Conservation (phyloP, 2,329 filamentous ascomycete genomes). For the Aureobasidium melanogenum region DNA sequence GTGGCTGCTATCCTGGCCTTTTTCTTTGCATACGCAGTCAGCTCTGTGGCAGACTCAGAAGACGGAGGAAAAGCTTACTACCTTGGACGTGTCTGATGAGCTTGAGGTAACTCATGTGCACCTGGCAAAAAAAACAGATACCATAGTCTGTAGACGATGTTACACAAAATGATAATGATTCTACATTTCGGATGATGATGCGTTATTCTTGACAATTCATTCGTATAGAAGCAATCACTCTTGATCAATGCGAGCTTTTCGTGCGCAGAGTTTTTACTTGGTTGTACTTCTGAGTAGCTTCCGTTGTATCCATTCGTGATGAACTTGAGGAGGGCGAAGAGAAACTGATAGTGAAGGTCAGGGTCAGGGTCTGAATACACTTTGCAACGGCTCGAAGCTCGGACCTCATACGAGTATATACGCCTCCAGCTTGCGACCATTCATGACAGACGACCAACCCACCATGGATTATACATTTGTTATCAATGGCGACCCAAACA, state of each 20-base stretch:
- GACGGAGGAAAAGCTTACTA: not conserved
- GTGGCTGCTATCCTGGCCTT: constrained; percentile 12
- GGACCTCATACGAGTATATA: not conserved
- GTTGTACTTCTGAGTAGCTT: too few relatives aligned
- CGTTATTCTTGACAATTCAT: not conserved
- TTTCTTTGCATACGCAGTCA: constrained; percentile 11
- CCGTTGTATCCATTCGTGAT: not conserved
- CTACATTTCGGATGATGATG: not conserved
- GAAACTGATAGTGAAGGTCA: not conserved
- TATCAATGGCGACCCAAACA: constrained; percentile 34
- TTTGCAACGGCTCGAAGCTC: not conserved
- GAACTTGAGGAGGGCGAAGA: not conserved
- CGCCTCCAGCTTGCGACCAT: not conserved
- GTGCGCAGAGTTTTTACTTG: too few relatives aligned
- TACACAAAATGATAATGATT: too few relatives aligned
- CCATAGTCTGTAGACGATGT: not conserved
- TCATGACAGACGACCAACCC: not conserved
- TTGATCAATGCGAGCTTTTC: too few relatives aligned
- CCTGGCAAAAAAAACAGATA: not conserved
- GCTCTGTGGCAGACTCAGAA: not conserved
- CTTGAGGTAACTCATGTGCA: not conserved
- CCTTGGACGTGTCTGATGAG: not conserved
- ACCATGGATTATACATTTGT: constrained; percentile 28
- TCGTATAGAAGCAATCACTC: too few relatives aligned
- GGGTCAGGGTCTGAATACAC: not conserved